These are phyloP conservation scores for Emericellopsis cladophorae DNA, from an alignment of 2,329 filamentous ascomycete species.

Conservation along the genomic window DNA sequence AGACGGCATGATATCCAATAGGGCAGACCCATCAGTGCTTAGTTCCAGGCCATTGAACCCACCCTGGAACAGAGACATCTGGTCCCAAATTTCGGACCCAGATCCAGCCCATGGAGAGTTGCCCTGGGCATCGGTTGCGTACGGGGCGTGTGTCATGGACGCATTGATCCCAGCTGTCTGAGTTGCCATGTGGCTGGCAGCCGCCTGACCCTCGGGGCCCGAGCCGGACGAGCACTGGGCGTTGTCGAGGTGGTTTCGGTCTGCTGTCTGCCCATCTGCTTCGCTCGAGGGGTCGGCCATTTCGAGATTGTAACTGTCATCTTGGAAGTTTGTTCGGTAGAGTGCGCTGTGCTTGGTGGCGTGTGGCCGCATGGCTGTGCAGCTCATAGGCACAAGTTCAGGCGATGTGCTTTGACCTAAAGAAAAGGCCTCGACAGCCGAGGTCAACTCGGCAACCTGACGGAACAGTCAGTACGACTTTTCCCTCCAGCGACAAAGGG, in stretches of 20 bases:
- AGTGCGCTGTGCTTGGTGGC: slow-evolving; percentile 2
- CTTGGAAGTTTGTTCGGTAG: not conserved
- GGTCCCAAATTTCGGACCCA: not conserved
- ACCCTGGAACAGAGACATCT: slow-evolving; percentile 1
- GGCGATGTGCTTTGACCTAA: not conserved
- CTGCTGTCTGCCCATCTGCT: not conserved
- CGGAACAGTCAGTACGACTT: not conserved
- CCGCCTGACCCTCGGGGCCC: not conserved
- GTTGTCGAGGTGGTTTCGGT: not conserved
- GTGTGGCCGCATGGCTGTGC: not conserved
- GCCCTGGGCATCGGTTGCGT: not conserved
- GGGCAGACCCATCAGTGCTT: not conserved
- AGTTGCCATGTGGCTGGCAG: not conserved
- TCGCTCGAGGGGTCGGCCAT: not conserved
- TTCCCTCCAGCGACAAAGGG: not conserved
- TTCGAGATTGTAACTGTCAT: slow-evolving; percentile 1
- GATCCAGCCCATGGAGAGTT: not conserved
- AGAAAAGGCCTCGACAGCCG: not conserved
- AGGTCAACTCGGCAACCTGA: not conserved
- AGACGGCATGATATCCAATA: not conserved
- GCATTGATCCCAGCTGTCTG: not conserved
- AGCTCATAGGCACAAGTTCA: not conserved
- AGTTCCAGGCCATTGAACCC: not conserved
- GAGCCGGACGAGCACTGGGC: not conserved
- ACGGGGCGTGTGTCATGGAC: no score